Evolutionary conservation across 208 protist genomes (phyloP).

Genomic region (Trypanosoma melophagium): DNA sequence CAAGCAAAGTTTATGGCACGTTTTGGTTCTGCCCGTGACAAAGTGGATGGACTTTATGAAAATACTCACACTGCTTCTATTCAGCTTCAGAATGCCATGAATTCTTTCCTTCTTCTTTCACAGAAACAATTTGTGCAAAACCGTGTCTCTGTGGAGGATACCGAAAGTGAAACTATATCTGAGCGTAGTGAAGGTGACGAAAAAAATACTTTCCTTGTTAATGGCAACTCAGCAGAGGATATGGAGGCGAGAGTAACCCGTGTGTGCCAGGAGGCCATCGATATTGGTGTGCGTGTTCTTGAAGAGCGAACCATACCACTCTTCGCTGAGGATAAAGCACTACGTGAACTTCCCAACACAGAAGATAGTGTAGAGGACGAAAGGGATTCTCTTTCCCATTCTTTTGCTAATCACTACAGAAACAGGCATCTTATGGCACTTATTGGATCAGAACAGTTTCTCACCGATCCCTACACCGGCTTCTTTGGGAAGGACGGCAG

Average conservation of each 20-base stretch:
- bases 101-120: slow-evolving; percentile 55
- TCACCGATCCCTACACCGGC: slow-evolving; percentile 51
- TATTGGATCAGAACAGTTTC: slow-evolving; percentile 52
- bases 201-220: slow-evolving; percentile 7
- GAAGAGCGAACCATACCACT: slow-evolving; percentile 33
- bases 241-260: slow-evolving; percentile 14
- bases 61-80: slow-evolving; percentile 34
- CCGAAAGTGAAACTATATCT: slow-evolving; percentile 2
- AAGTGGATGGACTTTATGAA: slow-evolving; percentile 38
- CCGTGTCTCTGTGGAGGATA: slow-evolving; percentile 55
- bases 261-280: slow-evolving; percentile 30
- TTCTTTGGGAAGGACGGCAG: slow-evolving; percentile 21
- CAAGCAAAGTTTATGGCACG: slow-evolving; percentile 35
- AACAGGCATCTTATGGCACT: slow-evolving; percentile 44
- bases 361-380: slow-evolving; percentile 18
- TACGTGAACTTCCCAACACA: slow-evolving; percentile 1
- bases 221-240: slow-evolving; percentile 17
- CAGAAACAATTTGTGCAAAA: slow-evolving; percentile 80
- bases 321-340: slow-evolving; percentile 6
- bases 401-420: slow-evolving; percentile 31
- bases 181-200: slow-evolving; percentile 20
- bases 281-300: slow-evolving; percentile 27
- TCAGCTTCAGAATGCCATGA: slow-evolving; percentile 57
- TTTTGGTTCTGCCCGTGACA: slow-evolving; percentile 25
- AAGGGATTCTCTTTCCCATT: slow-evolving; percentile 22